phyloP scores from a whole-genome alignment of 2,329 filamentous ascomycete species.

The Monilinia polystroma region DNA sequence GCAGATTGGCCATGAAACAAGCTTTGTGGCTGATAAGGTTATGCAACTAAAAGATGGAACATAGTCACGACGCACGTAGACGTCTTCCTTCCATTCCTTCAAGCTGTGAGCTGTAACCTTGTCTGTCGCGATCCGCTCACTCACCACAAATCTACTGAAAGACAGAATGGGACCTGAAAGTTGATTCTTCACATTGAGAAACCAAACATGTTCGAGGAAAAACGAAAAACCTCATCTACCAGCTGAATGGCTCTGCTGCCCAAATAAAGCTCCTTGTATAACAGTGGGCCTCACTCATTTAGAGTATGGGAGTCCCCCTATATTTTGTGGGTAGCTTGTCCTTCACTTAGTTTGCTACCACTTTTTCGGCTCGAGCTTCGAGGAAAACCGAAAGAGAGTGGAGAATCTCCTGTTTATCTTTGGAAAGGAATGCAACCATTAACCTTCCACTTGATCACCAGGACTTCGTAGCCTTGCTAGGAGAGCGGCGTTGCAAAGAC shows the following conservation, averaged over 20 bases:
- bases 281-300: constrained; percentile 10
- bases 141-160: not conserved
- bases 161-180: not conserved
- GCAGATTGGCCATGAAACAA: not conserved
- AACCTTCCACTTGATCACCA: constrained; percentile 11
- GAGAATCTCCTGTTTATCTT: constrained; percentile 10
- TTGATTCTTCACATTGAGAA: not conserved
- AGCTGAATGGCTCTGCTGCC: constrained; percentile 8
- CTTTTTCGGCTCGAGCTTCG: constrained; percentile 1
- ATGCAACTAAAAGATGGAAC: constrained; percentile 6
- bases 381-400: not conserved
- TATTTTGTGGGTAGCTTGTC: constrained; percentile 11
- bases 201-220: not conserved
- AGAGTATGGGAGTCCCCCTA: constrained; percentile 12
- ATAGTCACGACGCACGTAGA: not conserved
- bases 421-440: constrained; percentile 4
- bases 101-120: not conserved
- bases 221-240: not conserved
- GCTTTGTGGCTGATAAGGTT: not conserved
- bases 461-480: constrained; percentile 22
- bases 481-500: constrained; percentile 17
- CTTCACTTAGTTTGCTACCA: not conserved
- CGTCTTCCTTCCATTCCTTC: not conserved
- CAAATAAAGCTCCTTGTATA: not conserved
- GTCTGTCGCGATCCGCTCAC: constrained; percentile 3